Evolutionary conservation across 2,329 filamentous ascomycete genomes (phyloP).

Genomic region (Elsinoe perseae): DNA sequence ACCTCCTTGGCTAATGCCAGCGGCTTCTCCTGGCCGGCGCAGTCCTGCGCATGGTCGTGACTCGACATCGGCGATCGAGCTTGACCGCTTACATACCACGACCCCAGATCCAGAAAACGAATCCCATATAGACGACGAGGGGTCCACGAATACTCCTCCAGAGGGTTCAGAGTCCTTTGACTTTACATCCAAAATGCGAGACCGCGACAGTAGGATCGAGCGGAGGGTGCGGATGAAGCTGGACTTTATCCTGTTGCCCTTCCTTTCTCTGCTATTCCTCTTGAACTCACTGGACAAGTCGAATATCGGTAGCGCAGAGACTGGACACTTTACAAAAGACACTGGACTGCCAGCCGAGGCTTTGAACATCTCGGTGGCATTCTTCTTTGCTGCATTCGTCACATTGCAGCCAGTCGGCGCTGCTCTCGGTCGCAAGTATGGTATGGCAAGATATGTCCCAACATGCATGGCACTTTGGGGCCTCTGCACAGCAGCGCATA

Average conservation of each 20-base stretch:
- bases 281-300: slow-evolving; percentile 47
- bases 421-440: slow-evolving; percentile 50
- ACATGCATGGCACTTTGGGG: slow-evolving; percentile 50
- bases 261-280: slow-evolving; percentile 45
- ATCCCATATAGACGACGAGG: neutral
- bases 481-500: slow-evolving; percentile 41
- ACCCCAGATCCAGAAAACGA: slow-evolving; percentile 1
- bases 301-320: slow-evolving; percentile 50
- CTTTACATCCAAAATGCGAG: neutral
- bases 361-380: slow-evolving; percentile 49
- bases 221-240: slow-evolving; percentile 40
- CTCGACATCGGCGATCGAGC: slow-evolving; percentile 11
- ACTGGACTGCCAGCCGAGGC: slow-evolving; percentile 46
- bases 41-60: slow-evolving; percentile 12
- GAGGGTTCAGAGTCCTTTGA: neutral
- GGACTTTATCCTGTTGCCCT: slow-evolving; percentile 44
- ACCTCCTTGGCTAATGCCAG: slow-evolving; percentile 4
- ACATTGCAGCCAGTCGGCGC: slow-evolving; percentile 49
- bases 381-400: slow-evolving; percentile 55
- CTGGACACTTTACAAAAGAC: slow-evolving; percentile 52
- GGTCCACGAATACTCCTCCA: neutral
- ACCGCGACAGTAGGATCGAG: slow-evolving; percentile 20
- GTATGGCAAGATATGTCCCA: slow-evolving; percentile 50
- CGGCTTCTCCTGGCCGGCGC: neutral
- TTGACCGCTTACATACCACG: slow-evolving; percentile 9